Evolutionary conservation across 441 rosid genomes (phyloP).

Genomic region (Croton laevigatus): DNA sequence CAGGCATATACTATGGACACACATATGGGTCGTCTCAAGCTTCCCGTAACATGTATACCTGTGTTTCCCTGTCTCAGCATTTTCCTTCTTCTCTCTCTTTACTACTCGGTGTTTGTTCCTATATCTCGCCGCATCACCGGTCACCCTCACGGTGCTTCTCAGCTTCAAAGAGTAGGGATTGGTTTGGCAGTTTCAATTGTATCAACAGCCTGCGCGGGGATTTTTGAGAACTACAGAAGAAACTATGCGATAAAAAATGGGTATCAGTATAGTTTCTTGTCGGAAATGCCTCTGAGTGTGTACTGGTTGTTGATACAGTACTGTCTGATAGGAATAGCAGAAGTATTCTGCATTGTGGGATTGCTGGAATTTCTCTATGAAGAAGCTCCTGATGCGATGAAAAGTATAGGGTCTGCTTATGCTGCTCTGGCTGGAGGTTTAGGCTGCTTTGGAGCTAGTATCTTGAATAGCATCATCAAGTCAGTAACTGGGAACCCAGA

Average conservation of each 20-base stretch:
- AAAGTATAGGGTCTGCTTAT: constrained; percentile 90
- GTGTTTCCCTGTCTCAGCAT: constrained; percentile 88
- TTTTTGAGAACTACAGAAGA: constrained; percentile 76
- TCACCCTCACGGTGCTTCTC: constrained; percentile 91
- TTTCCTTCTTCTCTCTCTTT: constrained; percentile 71
- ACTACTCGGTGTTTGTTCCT: constrained; percentile 73
- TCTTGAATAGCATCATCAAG: constrained; percentile 69
- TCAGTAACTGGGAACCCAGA: constrained; percentile 49
- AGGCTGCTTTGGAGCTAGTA: constrained; percentile 77
- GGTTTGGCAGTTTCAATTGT: constrained; percentile 72
- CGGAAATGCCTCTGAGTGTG: constrained; percentile 72
- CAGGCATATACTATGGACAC: constrained; percentile 88
- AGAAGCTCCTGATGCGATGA: constrained; percentile 98
- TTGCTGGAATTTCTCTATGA: constrained; percentile 81
- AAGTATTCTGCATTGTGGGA: constrained; percentile 83
- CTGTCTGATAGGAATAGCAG: constrained; percentile 87
- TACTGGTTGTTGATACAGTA: constrained; percentile 88
- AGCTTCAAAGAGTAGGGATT: constrained; percentile 91
- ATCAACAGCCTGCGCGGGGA: constrained; percentile 73
- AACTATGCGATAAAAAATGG: constrained; percentile 66
- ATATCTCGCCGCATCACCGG: constrained; percentile 66
- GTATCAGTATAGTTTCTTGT: constrained; percentile 49
- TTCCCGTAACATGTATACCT: constrained; percentile 93
- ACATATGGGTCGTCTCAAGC: constrained; percentile 62
- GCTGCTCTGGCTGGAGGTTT: constrained; percentile 88